Percentiles rank a stretch among this genome's conserved stretches.
phyloP scores from a whole-genome alignment of 148 eudicot species.

The Diospyros lotus region DNA sequence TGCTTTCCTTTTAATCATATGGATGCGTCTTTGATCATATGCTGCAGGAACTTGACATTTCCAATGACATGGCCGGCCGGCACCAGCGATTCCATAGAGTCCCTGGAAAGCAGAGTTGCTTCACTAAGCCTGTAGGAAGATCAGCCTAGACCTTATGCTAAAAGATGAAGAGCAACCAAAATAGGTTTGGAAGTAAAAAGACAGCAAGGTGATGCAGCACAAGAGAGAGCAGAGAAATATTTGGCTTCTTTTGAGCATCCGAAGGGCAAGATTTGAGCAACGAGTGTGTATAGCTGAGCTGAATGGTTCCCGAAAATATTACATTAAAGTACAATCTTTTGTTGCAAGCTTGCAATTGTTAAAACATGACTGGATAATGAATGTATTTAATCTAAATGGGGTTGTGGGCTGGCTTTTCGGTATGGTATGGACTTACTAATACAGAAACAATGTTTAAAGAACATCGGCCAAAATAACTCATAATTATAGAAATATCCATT shows the following conservation, averaged over 20 bases:
- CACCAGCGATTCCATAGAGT: conserved; percentile 6
- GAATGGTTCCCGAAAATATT: not conserved
- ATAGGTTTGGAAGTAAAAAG: not conserved
- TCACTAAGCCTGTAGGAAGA: not conserved
- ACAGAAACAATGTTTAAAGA: no score
- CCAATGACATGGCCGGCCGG: conserved; percentile 12
- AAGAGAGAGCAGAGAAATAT: not conserved
- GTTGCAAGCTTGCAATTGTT: no score
- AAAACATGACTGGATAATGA: no score
- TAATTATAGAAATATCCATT: no score
- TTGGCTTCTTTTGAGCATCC: not conserved
- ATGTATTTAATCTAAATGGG: no score
- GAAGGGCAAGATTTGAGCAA: not conserved
- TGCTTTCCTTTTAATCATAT: no score
- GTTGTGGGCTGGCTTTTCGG: no score
- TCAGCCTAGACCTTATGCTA: conserved; percentile 3
- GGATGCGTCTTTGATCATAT: not conserved
- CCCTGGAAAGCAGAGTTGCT: conserved; percentile 9
- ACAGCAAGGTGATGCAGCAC: not conserved
- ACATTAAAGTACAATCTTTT: no score
- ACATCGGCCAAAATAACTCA: no score
- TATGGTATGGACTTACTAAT: no score
- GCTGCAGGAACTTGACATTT: conserved; percentile 4
- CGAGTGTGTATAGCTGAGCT: not conserved
- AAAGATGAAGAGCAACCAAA: not conserved